phyloP scores from a whole-genome alignment of 495 filamentous ascomycete genomes.

The Tetracladium setigerum region DNA sequence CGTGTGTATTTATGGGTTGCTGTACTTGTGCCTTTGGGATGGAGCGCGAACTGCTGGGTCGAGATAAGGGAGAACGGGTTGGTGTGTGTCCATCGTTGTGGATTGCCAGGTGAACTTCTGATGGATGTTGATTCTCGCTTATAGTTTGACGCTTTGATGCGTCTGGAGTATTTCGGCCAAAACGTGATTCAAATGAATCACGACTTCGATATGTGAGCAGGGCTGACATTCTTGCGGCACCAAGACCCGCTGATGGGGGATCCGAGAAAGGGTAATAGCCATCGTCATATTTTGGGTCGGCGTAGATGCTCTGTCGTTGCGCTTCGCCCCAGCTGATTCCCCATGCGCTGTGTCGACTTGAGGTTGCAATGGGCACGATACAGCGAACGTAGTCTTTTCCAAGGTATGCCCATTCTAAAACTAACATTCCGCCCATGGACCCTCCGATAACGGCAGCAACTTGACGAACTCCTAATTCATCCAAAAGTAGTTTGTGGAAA shows the following conservation, averaged over 20 bases:
- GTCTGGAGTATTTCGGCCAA: constrained; percentile 88
- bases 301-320: constrained; percentile 95
- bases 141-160: constrained; percentile 72
- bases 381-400: constrained; percentile 87
- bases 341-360: constrained; percentile 94
- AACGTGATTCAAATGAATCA: constrained; percentile 92
- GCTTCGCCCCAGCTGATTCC: constrained; percentile 98
- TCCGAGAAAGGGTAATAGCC: constrained; percentile 85
- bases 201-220: constrained; percentile 92
- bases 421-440: constrained; percentile 98
- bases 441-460: constrained; percentile 88
- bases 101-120: constrained; percentile 82
- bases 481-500: constrained; percentile 84
- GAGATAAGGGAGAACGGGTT: constrained; percentile 23
- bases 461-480: constrained; percentile 79
- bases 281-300: constrained; percentile 95
- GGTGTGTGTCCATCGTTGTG: constrained; percentile 91
- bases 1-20: constrained; percentile 1
- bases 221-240: constrained; percentile 93
- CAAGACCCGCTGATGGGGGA: constrained; percentile 77
- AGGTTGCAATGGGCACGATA: constrained; percentile 92
- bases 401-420: constrained; percentile 93
- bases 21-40: not conserved
- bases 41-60: constrained; percentile 10
- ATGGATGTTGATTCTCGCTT: constrained; percentile 53